Evolutionary conservation across 1,284 basidiomycete genomes (phyloP).

Genomic region (Ceratobasidium sp.): DNA sequence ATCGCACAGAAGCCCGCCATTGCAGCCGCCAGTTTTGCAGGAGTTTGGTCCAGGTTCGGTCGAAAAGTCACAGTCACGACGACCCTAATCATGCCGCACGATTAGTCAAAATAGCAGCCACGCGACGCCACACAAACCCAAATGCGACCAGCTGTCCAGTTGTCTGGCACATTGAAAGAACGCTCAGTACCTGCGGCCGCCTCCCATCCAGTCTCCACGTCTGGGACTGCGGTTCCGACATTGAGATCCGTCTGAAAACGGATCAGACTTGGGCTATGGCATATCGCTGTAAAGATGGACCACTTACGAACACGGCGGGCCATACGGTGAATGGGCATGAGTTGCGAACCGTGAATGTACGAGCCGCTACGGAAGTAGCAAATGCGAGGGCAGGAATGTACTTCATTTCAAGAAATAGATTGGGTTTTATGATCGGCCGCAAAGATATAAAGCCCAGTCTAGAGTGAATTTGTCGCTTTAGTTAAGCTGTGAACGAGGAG

Average conservation of each 20-base stretch:
- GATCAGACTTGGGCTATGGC: background rate
- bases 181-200: constrained; percentile 15
- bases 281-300: background rate
- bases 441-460: too few species aligned
- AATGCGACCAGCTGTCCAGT: constrained; percentile 42
- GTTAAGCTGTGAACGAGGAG: too few species aligned
- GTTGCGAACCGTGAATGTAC: constrained; percentile 37
- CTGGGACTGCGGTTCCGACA: constrained; percentile 8
- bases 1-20: constrained; percentile 63
- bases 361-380: constrained; percentile 1
- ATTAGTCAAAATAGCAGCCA: background rate
- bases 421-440: too few species aligned
- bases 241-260: constrained; percentile 19
- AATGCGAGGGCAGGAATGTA: constrained; percentile 8
- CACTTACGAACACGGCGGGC: background rate
- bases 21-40: constrained; percentile 56
- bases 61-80: constrained; percentile 50
- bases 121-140: constrained; percentile 33
- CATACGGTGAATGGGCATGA: constrained; percentile 31
- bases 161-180: constrained; percentile 36
- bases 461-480: too few species aligned
- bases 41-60: constrained; percentile 52
- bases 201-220: constrained; percentile 26
- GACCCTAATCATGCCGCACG: constrained; percentile 43
- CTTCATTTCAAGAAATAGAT: too few species aligned